Evolutionary conservation across 116 monocot species (phyloP).

Genomic region (Zostera marina): DNA sequence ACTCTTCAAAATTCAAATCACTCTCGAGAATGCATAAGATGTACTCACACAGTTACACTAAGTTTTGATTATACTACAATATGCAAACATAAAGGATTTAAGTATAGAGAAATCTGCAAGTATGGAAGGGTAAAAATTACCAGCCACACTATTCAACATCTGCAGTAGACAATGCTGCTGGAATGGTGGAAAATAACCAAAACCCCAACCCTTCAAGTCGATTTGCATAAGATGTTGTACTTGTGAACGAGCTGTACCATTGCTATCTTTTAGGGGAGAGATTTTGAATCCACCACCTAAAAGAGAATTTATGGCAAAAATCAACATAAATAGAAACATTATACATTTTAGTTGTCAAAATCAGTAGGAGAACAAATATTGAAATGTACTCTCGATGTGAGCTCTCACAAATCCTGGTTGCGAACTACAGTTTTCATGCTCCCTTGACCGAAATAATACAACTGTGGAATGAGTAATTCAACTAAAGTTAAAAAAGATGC

Average conservation of each 20-base stretch:
- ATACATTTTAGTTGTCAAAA: not conserved
- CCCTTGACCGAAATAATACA: slow-evolving; percentile 80
- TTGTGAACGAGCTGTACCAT: slow-evolving; percentile 66
- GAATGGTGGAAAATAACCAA: slow-evolving; percentile 64
- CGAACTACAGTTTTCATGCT: slow-evolving; percentile 56
- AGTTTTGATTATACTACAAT: too few species aligned
- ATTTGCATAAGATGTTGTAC: slow-evolving; percentile 97
- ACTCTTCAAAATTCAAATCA: too few species aligned
- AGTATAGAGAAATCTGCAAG: not conserved
- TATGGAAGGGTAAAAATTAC: slow-evolving; percentile 14
- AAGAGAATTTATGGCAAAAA: slow-evolving; percentile 2
- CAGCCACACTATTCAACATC: slow-evolving; percentile 85
- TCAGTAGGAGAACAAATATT: not conserved
- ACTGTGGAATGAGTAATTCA: slow-evolving; percentile 31
- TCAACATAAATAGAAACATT: not conserved
- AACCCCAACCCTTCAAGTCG: slow-evolving; percentile 87
- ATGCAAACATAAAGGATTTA: not conserved
- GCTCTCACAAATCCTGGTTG: slow-evolving; percentile 93
- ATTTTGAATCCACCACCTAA: slow-evolving; percentile 96
- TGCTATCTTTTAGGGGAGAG: slow-evolving; percentile 58
- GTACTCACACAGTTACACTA: too few species aligned
- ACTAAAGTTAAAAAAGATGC: slow-evolving; percentile 1
- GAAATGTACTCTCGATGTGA: slow-evolving; percentile 76
- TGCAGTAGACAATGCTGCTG: slow-evolving; percentile 90
- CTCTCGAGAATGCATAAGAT: too few species aligned